Evolutionary conservation across 257 asterid species (phyloP).

Genomic region (Orobanche coerulescens): DNA sequence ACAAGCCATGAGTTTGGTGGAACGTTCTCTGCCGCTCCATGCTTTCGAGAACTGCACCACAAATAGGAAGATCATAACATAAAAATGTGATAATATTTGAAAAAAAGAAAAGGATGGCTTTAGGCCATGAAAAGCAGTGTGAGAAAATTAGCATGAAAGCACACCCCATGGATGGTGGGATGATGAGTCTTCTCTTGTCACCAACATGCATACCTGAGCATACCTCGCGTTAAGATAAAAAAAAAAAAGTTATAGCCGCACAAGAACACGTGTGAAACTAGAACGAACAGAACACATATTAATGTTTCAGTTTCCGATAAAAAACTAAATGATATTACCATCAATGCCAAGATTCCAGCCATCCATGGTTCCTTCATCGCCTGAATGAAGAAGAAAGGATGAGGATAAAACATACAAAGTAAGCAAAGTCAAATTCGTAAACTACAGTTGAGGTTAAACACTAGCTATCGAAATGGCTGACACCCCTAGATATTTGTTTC

Average conservation of each 20-base stretch:
- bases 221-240: background rate
- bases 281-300: background rate
- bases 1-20: slow-evolving; percentile 94
- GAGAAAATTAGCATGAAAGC: slow-evolving; percentile 1
- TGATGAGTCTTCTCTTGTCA: slow-evolving; percentile 47
- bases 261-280: background rate
- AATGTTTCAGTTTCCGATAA: background rate
- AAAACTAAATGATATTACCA: slow-evolving; percentile 15
- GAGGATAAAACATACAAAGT: background rate
- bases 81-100: background rate
- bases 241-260: background rate
- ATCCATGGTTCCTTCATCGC: slow-evolving; percentile 43
- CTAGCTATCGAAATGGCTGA: background rate
- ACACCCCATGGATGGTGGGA: slow-evolving; percentile 72
- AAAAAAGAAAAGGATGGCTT: background rate
- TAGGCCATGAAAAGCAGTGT: background rate
- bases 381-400: slow-evolving; percentile 30
- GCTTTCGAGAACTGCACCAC: slow-evolving; percentile 46
- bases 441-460: background rate
- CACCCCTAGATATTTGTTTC: background rate
- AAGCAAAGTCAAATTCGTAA: background rate
- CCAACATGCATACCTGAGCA: slow-evolving; percentile 63
- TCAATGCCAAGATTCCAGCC: slow-evolving; percentile 38
- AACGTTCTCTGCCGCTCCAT: slow-evolving; percentile 49
- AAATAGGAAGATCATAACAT: background rate